Evolutionary conservation across 2,329 filamentous ascomycete species (phyloP), one percentile per base, ranked within the genome.

Genomic region (Fonsecaea nubica): DNA sequence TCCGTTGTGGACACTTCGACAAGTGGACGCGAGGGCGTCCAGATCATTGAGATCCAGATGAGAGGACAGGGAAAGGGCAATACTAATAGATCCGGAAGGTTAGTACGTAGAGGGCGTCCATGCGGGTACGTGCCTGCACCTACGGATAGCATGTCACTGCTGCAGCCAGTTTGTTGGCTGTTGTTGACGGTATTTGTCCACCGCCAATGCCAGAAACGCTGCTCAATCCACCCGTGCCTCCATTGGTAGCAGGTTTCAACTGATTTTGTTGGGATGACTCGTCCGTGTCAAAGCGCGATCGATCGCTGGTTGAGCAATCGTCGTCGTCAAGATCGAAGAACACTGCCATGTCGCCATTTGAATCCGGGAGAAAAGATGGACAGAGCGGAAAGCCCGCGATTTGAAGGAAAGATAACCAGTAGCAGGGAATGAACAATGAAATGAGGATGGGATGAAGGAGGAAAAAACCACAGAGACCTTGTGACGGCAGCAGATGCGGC

Each of bases 1-100:
- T 71, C 89, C 91, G 64, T 85, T 84, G 72, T 91, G 91, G 69
- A 96, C 87, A 75, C 91, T 89, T 59, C 90, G 91, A 77, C 92
- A 96, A 63, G 92, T 93, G 62, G 87, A 87, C 59, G 93, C 91
- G 21, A 98, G 87, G 70, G 90, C 89, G 77, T 96, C 90, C 73
- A 97, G 86, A 13, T 92, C 90, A 77, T 94, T 97, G 58, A 97
- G 86, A 77, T 98, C 94, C 76, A 97, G 87, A 72, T 87, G 86
- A 36, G 87, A 86, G 57, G 91, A 90, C 71, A 97, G 86, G 73
- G 90, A 86, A 70, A 88, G 87, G 72, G 91, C 88, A 75, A 97
- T 87, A 74, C 93, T 97, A 50, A 25, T 25, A 81, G 66, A 69
- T 52, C 55, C 45, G 33, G 18, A 35, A 56, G 58, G 66, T 73